phyloP scores from a whole-genome alignment of 805 yeast species.

The Henningerozyma blattae region DNA sequence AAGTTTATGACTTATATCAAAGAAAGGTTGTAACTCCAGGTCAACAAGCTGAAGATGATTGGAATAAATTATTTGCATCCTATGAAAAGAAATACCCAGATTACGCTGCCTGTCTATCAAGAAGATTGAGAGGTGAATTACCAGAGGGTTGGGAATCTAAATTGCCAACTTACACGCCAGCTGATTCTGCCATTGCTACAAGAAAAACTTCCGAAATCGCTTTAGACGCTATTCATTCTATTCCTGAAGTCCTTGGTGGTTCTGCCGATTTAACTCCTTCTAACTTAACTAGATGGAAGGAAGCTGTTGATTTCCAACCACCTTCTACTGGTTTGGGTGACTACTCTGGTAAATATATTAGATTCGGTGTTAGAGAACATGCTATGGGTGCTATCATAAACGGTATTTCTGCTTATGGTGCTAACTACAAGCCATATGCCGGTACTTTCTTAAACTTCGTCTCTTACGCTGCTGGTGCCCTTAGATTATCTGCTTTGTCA shows the following conservation, averaged over 20 bases:
- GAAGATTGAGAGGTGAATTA: slow-evolving; percentile 68
- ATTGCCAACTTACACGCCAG: slow-evolving; percentile 69
- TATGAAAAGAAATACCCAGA: slow-evolving; percentile 65
- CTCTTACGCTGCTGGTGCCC: slow-evolving; percentile 77
- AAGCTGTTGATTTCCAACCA: slow-evolving; percentile 87
- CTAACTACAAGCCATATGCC: slow-evolving; percentile 81
- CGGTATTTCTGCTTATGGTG: slow-evolving; percentile 87
- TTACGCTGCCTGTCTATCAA: slow-evolving; percentile 62
- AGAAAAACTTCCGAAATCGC: slow-evolving; percentile 87
- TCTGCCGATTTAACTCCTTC: slow-evolving; percentile 98
- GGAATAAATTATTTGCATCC: slow-evolving; percentile 52
- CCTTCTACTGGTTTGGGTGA: slow-evolving; percentile 69
- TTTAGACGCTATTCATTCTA: slow-evolving; percentile 43
- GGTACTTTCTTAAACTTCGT: slow-evolving; percentile 96
- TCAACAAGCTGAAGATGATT: slow-evolving; percentile 55
- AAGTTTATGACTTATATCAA: slow-evolving; percentile 61
- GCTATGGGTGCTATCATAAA: slow-evolving; percentile 98
- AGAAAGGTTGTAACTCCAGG: slow-evolving; percentile 46
- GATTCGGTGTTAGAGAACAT: slow-evolving; percentile 98
- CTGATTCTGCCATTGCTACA: slow-evolving; percentile 78
- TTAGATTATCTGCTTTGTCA: slow-evolving; percentile 72
- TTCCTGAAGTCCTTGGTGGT: slow-evolving; percentile 94
- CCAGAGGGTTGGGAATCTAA: slow-evolving; percentile 72
- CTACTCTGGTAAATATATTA: slow-evolving; percentile 84
- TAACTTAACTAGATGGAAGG: slow-evolving; percentile 81